Conservation (phyloP, 2,329 filamentous ascomycete species). For the Pseudopithomyces maydicus region DNA sequence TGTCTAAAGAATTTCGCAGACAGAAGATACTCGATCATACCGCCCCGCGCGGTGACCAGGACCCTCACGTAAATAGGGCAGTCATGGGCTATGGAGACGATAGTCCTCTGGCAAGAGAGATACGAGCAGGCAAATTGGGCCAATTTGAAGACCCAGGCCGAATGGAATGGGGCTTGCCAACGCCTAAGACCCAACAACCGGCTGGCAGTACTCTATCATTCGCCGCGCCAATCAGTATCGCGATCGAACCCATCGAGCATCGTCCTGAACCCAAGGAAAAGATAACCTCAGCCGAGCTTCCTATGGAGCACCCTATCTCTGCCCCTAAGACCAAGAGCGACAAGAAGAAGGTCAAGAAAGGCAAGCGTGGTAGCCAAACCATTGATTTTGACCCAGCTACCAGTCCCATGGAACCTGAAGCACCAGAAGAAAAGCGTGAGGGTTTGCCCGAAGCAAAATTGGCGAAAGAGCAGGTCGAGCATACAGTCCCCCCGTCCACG, state of each 20-base stretch:
- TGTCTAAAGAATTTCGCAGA: constrained; percentile 27
- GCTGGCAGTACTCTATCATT: not conserved
- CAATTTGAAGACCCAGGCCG: not conserved
- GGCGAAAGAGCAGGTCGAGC: constrained; percentile 21
- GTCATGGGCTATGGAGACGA: constrained; percentile 7
- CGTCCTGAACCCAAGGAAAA: not conserved
- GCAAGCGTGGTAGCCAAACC: constrained; percentile 27
- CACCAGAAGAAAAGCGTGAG: not conserved
- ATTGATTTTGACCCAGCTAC: constrained; percentile 16
- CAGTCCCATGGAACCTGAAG: constrained; percentile 6
- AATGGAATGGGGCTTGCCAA: not conserved
- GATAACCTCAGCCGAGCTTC: not conserved
- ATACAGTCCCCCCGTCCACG: constrained; percentile 24
- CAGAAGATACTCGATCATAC: constrained; percentile 38
- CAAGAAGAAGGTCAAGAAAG: constrained; percentile 38
- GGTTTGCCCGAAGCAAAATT: constrained; percentile 4
- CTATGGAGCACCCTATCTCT: constrained; percentile 13
- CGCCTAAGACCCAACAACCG: not conserved
- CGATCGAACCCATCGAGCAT: not conserved
- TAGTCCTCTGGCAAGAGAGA: constrained; percentile 4
- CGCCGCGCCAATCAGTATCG: not conserved
- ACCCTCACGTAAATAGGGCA: constrained; percentile 20
- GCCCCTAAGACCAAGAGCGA: constrained; percentile 33
- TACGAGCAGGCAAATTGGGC: constrained; percentile 7
- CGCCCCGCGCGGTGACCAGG: constrained; percentile 16